These are phyloP conservation scores for Saccharomycopsis olivae DNA, from an alignment of 805 yeast species.

Conservation along the genomic window DNA sequence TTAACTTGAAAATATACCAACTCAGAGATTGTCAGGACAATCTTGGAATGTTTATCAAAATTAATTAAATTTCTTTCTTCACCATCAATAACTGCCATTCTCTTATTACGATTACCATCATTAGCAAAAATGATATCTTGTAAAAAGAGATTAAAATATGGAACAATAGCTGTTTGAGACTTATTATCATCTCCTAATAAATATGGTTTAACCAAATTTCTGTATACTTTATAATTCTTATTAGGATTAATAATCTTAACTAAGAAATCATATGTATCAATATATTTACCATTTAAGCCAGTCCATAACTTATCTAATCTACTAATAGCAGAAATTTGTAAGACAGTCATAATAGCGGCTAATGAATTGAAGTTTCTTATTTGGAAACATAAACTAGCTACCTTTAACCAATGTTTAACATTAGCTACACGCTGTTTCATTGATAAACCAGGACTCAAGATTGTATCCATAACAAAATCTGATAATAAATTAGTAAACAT, in stretches of 20 bases:
- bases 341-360: constrained; percentile 67
- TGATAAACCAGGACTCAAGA: constrained; percentile 39
- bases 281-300: constrained; percentile 46
- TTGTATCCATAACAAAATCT: constrained; percentile 61
- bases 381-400: constrained; percentile 62
- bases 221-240: constrained; percentile 59
- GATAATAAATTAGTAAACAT: constrained; percentile 63
- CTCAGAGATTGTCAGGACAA: constrained; percentile 55
- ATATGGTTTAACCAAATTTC: constrained; percentile 50
- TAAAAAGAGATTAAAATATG: constrained; percentile 61
- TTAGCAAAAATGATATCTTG: constrained; percentile 75
- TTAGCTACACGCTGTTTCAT: constrained; percentile 42
- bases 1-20: constrained; percentile 60
- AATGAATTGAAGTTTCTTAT: constrained; percentile 68
- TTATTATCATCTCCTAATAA: constrained; percentile 31
- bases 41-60: constrained; percentile 61
- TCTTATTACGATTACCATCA: constrained; percentile 66
- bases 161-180: constrained; percentile 51
- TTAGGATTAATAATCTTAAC: constrained; percentile 64
- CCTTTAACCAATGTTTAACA: constrained; percentile 61
- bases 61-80: constrained; percentile 48
- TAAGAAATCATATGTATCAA: constrained; percentile 51
- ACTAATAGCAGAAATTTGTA: constrained; percentile 63
- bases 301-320: constrained; percentile 53
- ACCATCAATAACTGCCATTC: constrained; percentile 34